phyloP scores from a whole-genome alignment of 495 filamentous ascomycete species.

The Hypoxylon fuscum region DNA sequence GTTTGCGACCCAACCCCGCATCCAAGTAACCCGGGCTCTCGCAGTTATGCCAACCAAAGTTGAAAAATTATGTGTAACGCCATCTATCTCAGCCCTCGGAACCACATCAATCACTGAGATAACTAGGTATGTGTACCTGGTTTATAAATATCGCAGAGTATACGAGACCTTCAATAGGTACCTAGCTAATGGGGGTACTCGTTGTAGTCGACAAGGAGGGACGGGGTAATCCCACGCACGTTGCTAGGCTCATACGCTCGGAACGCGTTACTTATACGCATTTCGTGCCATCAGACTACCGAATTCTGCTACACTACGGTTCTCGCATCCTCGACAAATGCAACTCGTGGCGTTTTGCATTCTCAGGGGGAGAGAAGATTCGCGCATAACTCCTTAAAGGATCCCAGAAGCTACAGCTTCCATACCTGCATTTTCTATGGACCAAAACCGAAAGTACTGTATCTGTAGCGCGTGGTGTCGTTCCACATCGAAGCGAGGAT shows the following conservation, averaged over 20 bases:
- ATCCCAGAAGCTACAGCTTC: conserved; percentile 16
- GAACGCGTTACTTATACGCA: conserved; percentile 38
- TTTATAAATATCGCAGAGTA: too few relatives aligned
- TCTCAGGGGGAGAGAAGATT: conserved; percentile 37
- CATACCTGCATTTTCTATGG: conserved; percentile 40
- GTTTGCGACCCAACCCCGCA: too few relatives aligned
- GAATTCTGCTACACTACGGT: conserved; percentile 26
- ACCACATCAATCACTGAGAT: too few relatives aligned
- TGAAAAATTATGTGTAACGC: too few relatives aligned
- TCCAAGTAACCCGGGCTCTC: too few relatives aligned
- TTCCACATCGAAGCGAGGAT: conserved; percentile 7
- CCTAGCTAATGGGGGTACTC: conserved; percentile 42
- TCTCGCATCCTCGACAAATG: background rate
- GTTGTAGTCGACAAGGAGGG: conserved; percentile 15
- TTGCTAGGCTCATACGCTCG: conserved; percentile 28
- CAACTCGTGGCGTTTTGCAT: conserved; percentile 32
- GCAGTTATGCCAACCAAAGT: too few relatives aligned
- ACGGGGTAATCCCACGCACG: conserved; percentile 32
- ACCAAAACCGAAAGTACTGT: conserved; percentile 28
- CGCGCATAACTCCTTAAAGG: conserved; percentile 2
- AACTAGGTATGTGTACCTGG: too few relatives aligned
- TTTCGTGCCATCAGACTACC: conserved; percentile 40
- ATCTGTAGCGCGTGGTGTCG: conserved; percentile 1
- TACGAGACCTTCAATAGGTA: too few relatives aligned
- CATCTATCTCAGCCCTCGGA: too few relatives aligned